Conservation (phyloP, 2,329 filamentous ascomycete genomes). For the Aureobasidium mangrovei region DNA sequence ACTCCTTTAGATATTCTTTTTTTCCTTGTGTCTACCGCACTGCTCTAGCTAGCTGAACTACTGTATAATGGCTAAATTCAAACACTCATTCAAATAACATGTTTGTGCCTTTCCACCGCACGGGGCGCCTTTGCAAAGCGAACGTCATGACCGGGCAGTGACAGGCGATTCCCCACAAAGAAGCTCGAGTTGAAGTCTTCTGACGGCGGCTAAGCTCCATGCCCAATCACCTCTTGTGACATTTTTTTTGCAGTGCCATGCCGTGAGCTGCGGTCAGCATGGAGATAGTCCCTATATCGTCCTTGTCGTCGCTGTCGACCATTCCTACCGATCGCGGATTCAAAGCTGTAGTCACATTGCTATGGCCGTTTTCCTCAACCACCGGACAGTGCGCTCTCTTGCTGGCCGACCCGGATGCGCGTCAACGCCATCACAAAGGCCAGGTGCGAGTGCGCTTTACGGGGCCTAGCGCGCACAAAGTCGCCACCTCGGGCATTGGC, state of each 20-base stretch:
- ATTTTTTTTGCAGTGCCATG: background rate
- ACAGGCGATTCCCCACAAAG: background rate
- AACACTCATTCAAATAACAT: background rate
- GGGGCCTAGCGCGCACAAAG: slow-evolving; percentile 58
- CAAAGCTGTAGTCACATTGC: slow-evolving; percentile 68
- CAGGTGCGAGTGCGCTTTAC: slow-evolving; percentile 73
- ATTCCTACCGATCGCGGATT: slow-evolving; percentile 33
- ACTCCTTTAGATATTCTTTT: background rate
- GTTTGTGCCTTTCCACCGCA: background rate
- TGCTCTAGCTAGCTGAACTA: background rate
- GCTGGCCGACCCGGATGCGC: slow-evolving; percentile 76
- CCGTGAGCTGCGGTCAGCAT: background rate
- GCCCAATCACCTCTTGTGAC: background rate
- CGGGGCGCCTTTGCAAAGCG: background rate
- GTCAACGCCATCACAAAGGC: slow-evolving; percentile 64
- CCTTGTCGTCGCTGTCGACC: slow-evolving; percentile 20
- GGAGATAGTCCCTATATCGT: slow-evolving; percentile 22
- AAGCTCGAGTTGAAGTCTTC: background rate
- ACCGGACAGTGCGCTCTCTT: slow-evolving; percentile 66
- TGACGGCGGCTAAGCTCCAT: background rate
- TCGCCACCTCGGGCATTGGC: slow-evolving; percentile 58
- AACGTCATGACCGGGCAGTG: background rate
- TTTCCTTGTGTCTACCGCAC: background rate
- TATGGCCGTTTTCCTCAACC: slow-evolving; percentile 84
- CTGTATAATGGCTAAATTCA: background rate